Evolutionary conservation across 225 moss, liverwort and hornwort genomes (phyloP), one percentile per base, ranked within the genome.

Genomic region (Straminergon stramineum): DNA sequence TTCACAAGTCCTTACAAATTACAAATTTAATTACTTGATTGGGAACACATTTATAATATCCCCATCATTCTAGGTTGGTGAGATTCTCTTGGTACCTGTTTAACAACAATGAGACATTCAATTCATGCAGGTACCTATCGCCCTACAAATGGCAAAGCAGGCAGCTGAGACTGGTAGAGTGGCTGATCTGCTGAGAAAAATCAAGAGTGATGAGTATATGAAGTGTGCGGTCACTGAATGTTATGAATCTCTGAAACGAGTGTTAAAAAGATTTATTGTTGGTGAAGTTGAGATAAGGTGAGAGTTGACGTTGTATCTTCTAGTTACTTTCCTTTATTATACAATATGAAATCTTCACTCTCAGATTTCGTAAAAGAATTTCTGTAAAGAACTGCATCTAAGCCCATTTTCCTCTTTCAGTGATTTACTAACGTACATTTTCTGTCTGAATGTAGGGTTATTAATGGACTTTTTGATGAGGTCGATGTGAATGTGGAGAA

Each of bases 181-280:
- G 48, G 95, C 92, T 48, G 98, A 98, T 75, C 90, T 98, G 70
- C 60, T 94, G 90, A 94, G 96, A 24, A 97, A 96, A 92, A 96
- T 98, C 48, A 96, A 87, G 91, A 92, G 76, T 87, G 98, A 98
- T 93, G 98, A 98, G 83, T 98, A 96, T 79, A 97, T 97, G 95
- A 97, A 96, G 31, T 98, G 96, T 86, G 98, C 98, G 63, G 97
- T 98, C 31, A 93, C 93, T 87, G 98, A 98, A 90, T 98, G 98
- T 89, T 98, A 97, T 77, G 97, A 97, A 87, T 97, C 98, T 28
- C 91, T 98, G 17, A 98, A 97, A 86, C 94, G 95, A 70, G 96
- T 98, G 37, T 90, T 98, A 37, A 96, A 77, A n/a, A 89, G 88
- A 31, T 93, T 97, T 78, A 94, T 98, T 68, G 94, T 97, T 45